Evolutionary conservation across 2,329 filamentous ascomycete species (phyloP).

Genomic region (Fusarium oligoseptatum): DNA sequence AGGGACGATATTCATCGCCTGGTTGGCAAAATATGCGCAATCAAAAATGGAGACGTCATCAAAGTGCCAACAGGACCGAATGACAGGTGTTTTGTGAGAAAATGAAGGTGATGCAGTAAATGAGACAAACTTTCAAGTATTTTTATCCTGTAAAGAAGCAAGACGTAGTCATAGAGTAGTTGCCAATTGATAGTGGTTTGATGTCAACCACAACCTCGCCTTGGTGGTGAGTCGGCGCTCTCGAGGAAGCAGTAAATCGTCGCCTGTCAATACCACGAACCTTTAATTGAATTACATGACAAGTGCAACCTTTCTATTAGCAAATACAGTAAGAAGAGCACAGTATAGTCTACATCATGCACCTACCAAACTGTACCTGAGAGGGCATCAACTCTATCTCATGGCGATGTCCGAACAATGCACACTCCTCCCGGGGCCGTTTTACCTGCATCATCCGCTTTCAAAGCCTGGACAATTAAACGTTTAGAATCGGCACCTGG

Average conservation of each 20-base stretch:
- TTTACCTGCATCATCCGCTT: conserved; percentile 6
- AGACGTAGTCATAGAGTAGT: too few relatives aligned
- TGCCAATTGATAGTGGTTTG: background rate
- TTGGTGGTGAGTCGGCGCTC: background rate
- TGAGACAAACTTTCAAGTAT: background rate
- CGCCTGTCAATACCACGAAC: background rate
- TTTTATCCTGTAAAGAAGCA: too few relatives aligned
- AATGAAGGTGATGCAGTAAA: background rate
- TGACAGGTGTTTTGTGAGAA: conserved; percentile 15
- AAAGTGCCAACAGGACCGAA: background rate
- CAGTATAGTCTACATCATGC: background rate
- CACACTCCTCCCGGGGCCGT: conserved; percentile 5
- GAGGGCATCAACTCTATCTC: conserved; percentile 8
- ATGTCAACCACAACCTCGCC: background rate
- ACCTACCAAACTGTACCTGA: background rate
- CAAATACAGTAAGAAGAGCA: background rate
- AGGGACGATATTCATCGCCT: background rate
- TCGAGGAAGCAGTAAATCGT: background rate
- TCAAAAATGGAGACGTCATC: conserved; percentile 26
- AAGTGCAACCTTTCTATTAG: background rate
- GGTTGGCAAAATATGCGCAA: conserved; percentile 26
- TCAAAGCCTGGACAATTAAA: background rate
- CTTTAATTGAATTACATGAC: background rate
- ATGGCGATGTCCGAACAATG: conserved; percentile 4
- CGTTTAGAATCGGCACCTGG: conserved; percentile 8